Evolutionary conservation across 306 rosid species (phyloP), one percentile per base, ranked within the genome.

Genomic region (Albizia julibrissin): DNA sequence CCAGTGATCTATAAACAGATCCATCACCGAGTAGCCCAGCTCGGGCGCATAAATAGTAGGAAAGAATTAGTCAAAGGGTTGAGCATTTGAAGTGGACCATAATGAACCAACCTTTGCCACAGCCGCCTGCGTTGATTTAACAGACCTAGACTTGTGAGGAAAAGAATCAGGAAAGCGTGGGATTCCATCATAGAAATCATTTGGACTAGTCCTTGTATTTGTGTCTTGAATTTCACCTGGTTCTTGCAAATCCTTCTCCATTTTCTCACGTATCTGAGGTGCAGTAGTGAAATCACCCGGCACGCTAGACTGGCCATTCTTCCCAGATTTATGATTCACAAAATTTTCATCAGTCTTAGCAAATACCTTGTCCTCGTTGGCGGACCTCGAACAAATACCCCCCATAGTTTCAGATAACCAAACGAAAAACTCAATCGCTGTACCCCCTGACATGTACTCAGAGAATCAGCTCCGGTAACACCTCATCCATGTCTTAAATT

Each of bases 161-260:
- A 86, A 84, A 54, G 90, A 72, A 78, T 82, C 90, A 72, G 24
- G 26, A 70, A 27, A 93, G 22, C 93, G 91, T 19, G 98, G 98
- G 85, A 93, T 91, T 61, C 98, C 98, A 58, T 93, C 98, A 59
- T 93, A 91, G 81, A 91, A 89, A 31, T 88, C 94, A n/a, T 86
- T 91, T 27, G 31, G 58, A 26, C 69, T 13, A 49, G 56, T 52
- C 62, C 68, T 80, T 68, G 15, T 72, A 81, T 77, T 5, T 9
- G 14, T 39, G 24, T 58, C 76, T 22, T 22, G 43, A 72, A 50
- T 19, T 52, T 33, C 83, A 72, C 6, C 65, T 29, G 76, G 82
- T 71, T 82, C 85, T 44, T 75, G 81, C 21, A 76, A 49, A 37
- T 86, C 83, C 65, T 66, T 76, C 33, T 79, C 69, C 77, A 58